Conservation (phyloP, 179 eudicot species). For the Amaranthus tricolor region DNA sequence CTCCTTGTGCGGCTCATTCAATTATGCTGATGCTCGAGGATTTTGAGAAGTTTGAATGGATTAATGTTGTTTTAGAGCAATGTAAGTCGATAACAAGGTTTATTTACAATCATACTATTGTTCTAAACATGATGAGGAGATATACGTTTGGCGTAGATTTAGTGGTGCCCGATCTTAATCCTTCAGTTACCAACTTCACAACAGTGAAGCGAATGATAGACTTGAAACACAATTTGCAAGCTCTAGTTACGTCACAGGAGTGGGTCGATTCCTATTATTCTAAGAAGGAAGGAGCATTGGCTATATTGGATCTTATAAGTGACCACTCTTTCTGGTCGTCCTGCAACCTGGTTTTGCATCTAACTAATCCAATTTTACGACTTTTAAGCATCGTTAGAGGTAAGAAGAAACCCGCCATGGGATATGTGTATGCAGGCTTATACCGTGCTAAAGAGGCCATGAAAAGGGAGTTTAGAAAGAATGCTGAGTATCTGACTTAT, state of each 20-base stretch:
- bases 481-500: conserved; percentile 62
- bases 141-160: conserved; percentile 82
- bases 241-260: conserved; percentile 89
- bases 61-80: conserved; percentile 54
- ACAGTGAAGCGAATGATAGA: conserved; percentile 69
- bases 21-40: conserved; percentile 69
- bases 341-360: conserved; percentile 50
- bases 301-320: conserved; percentile 62
- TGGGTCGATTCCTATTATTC: conserved; percentile 89
- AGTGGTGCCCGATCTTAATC: conserved; percentile 58
- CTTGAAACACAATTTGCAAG: conserved; percentile 73
- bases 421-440: conserved; percentile 72
- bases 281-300: conserved; percentile 63
- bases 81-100: conserved; percentile 75
- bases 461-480: conserved; percentile 60
- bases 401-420: conserved; percentile 86
- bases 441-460: conserved; percentile 76
- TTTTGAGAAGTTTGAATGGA: conserved; percentile 58
- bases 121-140: conserved; percentile 81
- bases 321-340: conserved; percentile 82
- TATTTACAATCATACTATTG: conserved; percentile 60
- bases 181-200: conserved; percentile 49
- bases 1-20: conserved; percentile 79
- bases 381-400: conserved; percentile 55
- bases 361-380: conserved; percentile 67